A percentile compares a stretch with the other conserved stretches of the same genome.
phyloP scores from a whole-genome alignment of 2,329 filamentous ascomycete genomes.

The Dactylella cylindrospora region DNA sequence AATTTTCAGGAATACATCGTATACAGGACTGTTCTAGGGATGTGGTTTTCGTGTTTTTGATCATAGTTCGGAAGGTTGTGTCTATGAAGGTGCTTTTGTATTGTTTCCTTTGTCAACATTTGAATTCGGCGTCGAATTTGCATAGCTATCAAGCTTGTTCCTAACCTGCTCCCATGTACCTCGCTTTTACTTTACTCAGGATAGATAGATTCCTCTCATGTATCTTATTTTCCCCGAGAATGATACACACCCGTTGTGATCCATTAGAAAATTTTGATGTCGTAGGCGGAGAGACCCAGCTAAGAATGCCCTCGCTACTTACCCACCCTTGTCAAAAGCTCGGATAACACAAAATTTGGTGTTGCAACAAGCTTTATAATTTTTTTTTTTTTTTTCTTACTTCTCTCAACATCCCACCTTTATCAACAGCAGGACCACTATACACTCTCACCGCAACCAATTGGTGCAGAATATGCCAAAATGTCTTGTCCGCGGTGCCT shows the following conservation, averaged over 20 bases:
- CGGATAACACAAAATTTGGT: too few relatives aligned
- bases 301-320: too few relatives aligned
- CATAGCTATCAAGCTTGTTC: too few relatives aligned
- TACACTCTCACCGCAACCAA: background rate
- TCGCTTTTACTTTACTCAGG: constrained; percentile 9
- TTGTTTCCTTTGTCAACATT: too few relatives aligned
- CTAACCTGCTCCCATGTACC: too few relatives aligned
- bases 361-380: background rate
- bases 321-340: too few relatives aligned
- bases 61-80: too few relatives aligned
- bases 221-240: constrained; percentile 22
- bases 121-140: too few relatives aligned
- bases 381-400: background rate
- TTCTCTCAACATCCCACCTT: constrained; percentile 1
- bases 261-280: constrained; percentile 12
- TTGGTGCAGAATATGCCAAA: background rate
- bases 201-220: constrained; percentile 38
- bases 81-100: too few relatives aligned
- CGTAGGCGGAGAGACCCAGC: constrained; percentile 5
- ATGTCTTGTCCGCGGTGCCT: constrained; percentile 37
- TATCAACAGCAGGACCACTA: background rate
- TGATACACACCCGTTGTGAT: constrained; percentile 15
- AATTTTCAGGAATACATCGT: constrained; percentile 4
- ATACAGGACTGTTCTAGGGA: too few relatives aligned
- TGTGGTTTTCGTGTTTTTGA: too few relatives aligned